Base-by-base conservation (phyloP, 2,329 filamentous ascomycete genomes). In the Pezicula rhizophila region DNA sequence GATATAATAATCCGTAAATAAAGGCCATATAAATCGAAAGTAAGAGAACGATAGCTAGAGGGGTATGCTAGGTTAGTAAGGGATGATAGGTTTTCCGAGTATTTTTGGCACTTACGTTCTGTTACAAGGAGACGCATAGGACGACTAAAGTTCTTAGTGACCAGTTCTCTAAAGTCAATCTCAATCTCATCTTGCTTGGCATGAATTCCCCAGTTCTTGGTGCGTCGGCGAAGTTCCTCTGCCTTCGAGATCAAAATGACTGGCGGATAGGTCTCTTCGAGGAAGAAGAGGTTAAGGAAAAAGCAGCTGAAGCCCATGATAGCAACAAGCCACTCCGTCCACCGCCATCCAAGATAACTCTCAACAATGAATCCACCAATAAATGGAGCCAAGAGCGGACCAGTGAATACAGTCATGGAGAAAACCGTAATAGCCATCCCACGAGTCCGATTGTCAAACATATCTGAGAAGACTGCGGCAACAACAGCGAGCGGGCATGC, bases 1-100 rank as follows among this genome's bases (percentile, higher is more conserved):
- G 82, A 62, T 93, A 95, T 1, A 95, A 78, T 1, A 93, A 73
- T 5, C 77, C 85, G 61, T 91, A 90, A 65, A 87, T 82, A 67
- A 89, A 89, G 38, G 82, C 78, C 72, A 84, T 85, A 68, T 89
- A 89, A 48, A 88, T 70, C 34, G 82, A 85, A 18, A 89, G 68
- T 8, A 83, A 68, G 0, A 79, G 71, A 48, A 89, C 82, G 48
- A 89, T 86, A 48, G 85, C 75, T 58, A 84, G 81, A 20, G 17
- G 23, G 33, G 14, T 8, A 33, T 35, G n/a, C 11, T 43, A 14
- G 4, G 38, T 11, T 5, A 18, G 11, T 20, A 14, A 18, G n/a
- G 17, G 23, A 33, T 35, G n/a, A 20, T 31, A 12, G 5, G 38
- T 11, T 5, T 5, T 7, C 15, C 8, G 23, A 18, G n/a, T 15